Base-by-base conservation (phyloP, 202 grass and related monocot genomes). In the Schoenoplectus tabernaemontani region DNA sequence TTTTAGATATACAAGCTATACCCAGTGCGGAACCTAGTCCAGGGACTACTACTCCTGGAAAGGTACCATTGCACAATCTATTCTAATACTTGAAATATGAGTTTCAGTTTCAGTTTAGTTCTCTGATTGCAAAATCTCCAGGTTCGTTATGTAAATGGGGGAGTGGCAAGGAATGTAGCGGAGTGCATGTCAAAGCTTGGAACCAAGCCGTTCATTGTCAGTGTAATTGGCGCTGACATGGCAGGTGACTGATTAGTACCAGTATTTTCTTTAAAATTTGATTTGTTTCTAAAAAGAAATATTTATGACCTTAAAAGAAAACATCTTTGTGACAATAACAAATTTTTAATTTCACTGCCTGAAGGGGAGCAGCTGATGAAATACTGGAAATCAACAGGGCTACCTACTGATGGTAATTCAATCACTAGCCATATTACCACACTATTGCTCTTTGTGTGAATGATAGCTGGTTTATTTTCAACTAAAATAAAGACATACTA, bases 131-230 rank as follows among this genome's bases (percentile, higher is more conserved):
- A 64, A 5, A 79, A 62, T 47, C 1, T 10, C 53, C 44, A 97
- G 95, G 91, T 97, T 82, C 88, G 86, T 22, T 97, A 94, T 79
- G 63, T 90, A 13, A 82, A 79, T 48, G 91, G 94, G 46, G 91
- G 95, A 77, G 95, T 97, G 41, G 91, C 86, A 82, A 94, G 95
- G 86, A 97, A 97, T 87, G 84, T 97, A 78, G 95, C 95, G 20
- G 95, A 94, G 88, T 97, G 95, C 85, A 92, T 94, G 91, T 82
- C 78, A 71, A 97, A 97, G 83, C 86, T 97, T 83, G 91, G 91
- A 87, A 84, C 76, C 84, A 89, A 22, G 69, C 68, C 89, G 60
- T 91, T 90, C 64, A 87, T 97, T 88, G 94, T 97, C 74, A 97
- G 95, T 80, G 86, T 89, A 47, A 56, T 93, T 86, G 95, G 95